Evolutionary conservation across 2,329 filamentous ascomycete species (phyloP), one percentile per base, ranked within the genome.

Genomic region (Penicillium crustosum): DNA sequence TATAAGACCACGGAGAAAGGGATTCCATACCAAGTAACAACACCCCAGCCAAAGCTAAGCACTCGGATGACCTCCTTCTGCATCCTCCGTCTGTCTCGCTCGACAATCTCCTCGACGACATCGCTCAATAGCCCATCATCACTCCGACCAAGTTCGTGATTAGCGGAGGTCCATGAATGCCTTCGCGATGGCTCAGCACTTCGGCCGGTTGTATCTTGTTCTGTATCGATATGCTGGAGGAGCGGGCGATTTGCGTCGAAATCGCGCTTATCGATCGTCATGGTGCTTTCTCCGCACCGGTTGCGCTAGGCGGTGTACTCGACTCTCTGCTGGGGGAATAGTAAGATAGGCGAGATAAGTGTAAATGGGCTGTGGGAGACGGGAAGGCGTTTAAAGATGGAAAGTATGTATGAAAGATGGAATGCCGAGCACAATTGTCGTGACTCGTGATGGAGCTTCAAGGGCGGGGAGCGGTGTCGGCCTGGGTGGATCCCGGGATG

Each of bases 51-150:
- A 70, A 88, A 88, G 70, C 82, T 84, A 57, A 80, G 67, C 61
- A 84, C 81, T 54, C 84, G 78, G 4, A 81, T 67, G 8, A 81
- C 72, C 63, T 84, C 77, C 63, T 76, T 80, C 61, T 79, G 79
- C 76, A 87, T 79, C 61, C 75, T 79, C 65, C 73, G 70, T 57
- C 83, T 78, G 69, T 87, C 84, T 57, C 82, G 79, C 62, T 83
- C 80, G 53, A 83, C 79, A 64, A 87, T 84, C 63, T 83, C 84
- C 53, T 83, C 82, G 31, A 84, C 84, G 12, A 87, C 83, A 66
- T 86, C 79, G 57, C 79, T 83, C 69, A 87, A 82, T 68, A 88
- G 82, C 9, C 73, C 73, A 49, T 67, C 65, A 19, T 74, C 73
- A n/a, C 68, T 65, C 8, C 61, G 56, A n/a, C 60, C 64, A 29